phyloP scores from a whole-genome alignment of 176 grass and related monocot genomes.

The Rhynchospora tenuis region DNA sequence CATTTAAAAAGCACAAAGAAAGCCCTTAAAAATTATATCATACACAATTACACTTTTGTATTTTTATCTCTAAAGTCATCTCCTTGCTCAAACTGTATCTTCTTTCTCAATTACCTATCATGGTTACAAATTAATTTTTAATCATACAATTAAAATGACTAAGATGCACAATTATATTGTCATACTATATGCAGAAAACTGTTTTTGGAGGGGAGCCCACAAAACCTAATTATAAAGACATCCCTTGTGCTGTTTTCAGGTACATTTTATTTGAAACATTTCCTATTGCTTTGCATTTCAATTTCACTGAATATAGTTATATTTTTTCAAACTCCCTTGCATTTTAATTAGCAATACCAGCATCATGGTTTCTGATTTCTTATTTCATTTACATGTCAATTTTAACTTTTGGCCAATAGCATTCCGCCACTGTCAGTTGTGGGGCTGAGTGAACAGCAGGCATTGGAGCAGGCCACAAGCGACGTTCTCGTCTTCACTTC shows the following conservation, averaged over 20 bases:
- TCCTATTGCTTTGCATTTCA: neutral
- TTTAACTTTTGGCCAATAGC: slow-evolving; percentile 32
- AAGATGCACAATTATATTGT: slow-evolving; percentile 6
- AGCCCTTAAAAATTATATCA: neutral
- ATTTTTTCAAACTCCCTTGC: neutral
- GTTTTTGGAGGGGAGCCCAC: slow-evolving; percentile 77
- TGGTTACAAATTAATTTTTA: neutral
- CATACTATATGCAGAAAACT: slow-evolving; percentile 64
- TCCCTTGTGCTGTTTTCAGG: slow-evolving; percentile 95
- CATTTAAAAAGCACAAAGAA: neutral
- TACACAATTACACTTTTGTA: neutral
- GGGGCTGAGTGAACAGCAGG: slow-evolving; percentile 78
- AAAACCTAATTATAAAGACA: slow-evolving; percentile 77
- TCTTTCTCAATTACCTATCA: neutral
- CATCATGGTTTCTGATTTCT: neutral
- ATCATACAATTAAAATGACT: neutral
- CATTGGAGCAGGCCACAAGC: slow-evolving; percentile 56
- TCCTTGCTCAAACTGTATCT: neutral
- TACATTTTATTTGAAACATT: slow-evolving; percentile 24
- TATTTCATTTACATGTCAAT: neutral
- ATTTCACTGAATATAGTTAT: slow-evolving; percentile 2
- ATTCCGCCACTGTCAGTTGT: slow-evolving; percentile 85
- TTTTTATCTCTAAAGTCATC: neutral
- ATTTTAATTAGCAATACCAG: neutral
- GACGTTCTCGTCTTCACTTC: slow-evolving; percentile 81